Percentiles rank a stretch among this genome's conserved stretches.
phyloP scores from a whole-genome alignment of 495 filamentous ascomycete species.

The Penicillium desertorum region DNA sequence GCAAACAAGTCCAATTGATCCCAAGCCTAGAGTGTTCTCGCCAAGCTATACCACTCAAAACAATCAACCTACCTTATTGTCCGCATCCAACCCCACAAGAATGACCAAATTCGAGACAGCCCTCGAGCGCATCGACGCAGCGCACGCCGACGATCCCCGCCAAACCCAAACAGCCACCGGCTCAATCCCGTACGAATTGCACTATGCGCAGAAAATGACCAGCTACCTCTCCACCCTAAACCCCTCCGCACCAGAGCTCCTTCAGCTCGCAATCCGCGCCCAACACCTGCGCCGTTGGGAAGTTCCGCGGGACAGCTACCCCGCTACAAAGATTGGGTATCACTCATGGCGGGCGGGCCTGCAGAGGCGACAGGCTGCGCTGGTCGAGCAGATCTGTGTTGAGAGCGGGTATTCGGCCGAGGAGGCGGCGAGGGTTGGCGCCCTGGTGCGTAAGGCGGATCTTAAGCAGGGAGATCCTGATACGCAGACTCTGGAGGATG shows the following conservation, averaged over 20 bases:
- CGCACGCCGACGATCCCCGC: conserved; percentile 69
- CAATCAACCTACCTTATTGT: neutral
- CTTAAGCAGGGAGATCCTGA: conserved; percentile 59
- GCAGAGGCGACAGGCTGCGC: conserved; percentile 66
- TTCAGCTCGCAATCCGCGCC: conserved; percentile 73
- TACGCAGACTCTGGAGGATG: conserved; percentile 74
- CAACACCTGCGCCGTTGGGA: conserved; percentile 85
- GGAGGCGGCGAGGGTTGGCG: conserved; percentile 54
- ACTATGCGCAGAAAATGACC: conserved; percentile 78
- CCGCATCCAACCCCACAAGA: neutral
- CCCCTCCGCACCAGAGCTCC: conserved; percentile 58
- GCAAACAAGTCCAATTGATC: neutral
- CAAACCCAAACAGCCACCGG: conserved; percentile 25
- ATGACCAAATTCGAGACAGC: conserved; percentile 47
- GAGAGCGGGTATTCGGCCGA: conserved; percentile 48
- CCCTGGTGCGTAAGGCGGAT: conserved; percentile 65
- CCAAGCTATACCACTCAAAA: neutral
- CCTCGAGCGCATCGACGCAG: conserved; percentile 65
- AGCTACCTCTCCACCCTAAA: conserved; percentile 57
- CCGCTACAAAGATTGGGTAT: conserved; percentile 68
- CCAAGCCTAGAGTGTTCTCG: neutral
- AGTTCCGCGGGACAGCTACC: conserved; percentile 67
- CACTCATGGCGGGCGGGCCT: conserved; percentile 70
- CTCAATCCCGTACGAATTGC: conserved; percentile 66
- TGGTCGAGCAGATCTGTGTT: conserved; percentile 55